Percentiles rank a stretch among this genome's conserved stretches.
phyloP scores from a whole-genome alignment of 805 yeast species.

The Hanseniaspora lindneri region DNA sequence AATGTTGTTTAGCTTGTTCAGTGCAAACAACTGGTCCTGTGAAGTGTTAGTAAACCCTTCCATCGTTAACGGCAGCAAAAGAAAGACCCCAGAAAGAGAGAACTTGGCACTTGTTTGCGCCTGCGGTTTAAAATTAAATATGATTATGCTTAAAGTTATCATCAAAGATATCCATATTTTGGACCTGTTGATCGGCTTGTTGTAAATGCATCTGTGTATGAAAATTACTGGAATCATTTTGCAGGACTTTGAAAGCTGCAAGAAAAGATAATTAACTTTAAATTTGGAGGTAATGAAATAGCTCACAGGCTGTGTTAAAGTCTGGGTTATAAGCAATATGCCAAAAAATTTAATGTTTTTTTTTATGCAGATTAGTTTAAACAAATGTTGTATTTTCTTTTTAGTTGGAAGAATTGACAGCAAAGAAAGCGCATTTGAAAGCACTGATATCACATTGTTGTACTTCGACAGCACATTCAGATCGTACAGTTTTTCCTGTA shows the following conservation, averaged over 20 bases:
- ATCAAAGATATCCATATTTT: constrained; percentile 65
- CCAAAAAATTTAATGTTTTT: constrained; percentile 33
- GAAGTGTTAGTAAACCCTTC: constrained; percentile 59
- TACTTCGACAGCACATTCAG: constrained; percentile 58
- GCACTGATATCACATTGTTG: constrained; percentile 50
- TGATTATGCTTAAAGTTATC: constrained; percentile 74
- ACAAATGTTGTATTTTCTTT: constrained; percentile 22
- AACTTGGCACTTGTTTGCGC: constrained; percentile 25
- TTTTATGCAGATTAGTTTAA: constrained; percentile 30
- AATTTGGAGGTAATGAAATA: constrained; percentile 75
- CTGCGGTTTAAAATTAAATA: constrained; percentile 43
- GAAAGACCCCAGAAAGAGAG: constrained; percentile 15
- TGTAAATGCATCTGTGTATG: constrained; percentile 61
- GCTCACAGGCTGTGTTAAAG: constrained; percentile 66
- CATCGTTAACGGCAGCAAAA: constrained; percentile 3
- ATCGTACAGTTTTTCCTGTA: constrained; percentile 71
- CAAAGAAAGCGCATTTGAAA: constrained; percentile 60
- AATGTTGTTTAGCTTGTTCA: constrained; percentile 2
- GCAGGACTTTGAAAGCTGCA: constrained; percentile 80
- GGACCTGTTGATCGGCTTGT: constrained; percentile 56
- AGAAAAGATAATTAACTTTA: constrained; percentile 70
- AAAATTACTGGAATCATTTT: constrained; percentile 90
- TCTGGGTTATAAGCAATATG: constrained; percentile 29
- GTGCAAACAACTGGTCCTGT: constrained; percentile 8
- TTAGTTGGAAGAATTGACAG: constrained; percentile 38